A percentile compares a stretch with the other conserved stretches of the same genome.
Evolutionary conservation across 2,329 filamentous ascomycete species (phyloP).

Genomic region (Clarireedia paspali): DNA sequence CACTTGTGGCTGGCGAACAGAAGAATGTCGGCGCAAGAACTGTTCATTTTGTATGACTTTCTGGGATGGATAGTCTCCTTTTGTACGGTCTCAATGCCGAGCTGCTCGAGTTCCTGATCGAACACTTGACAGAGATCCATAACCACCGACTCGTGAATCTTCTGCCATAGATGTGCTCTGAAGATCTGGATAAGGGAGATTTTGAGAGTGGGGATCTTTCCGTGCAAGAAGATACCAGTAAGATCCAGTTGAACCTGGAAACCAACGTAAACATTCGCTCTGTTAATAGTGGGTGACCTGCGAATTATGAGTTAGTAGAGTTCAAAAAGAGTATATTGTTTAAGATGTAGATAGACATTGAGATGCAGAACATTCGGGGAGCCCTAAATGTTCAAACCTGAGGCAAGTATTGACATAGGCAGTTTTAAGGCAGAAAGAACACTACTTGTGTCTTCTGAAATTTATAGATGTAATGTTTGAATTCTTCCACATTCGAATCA

Average conservation of each 20-base stretch:
- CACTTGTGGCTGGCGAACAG: constrained; percentile 98
- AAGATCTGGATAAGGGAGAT: constrained; percentile 99
- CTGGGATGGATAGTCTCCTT: constrained; percentile 98
- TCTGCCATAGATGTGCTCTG: constrained; percentile 99
- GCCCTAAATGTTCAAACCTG: too few relatives aligned
- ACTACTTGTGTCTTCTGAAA: too few relatives aligned
- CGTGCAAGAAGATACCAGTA: constrained; percentile 97
- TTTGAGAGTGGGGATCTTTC: constrained; percentile 96
- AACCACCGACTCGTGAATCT: constrained; percentile 96
- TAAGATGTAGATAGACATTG: too few relatives aligned
- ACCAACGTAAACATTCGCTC: constrained; percentile 96
- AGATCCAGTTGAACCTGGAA: constrained; percentile 98
- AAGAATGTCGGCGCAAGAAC: constrained; percentile 93
- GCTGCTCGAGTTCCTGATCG: constrained; percentile 83
- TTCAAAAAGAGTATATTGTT: too few relatives aligned
- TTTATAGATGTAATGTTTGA: too few relatives aligned
- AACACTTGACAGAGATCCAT: constrained; percentile 99
- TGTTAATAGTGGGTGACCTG: constrained; percentile 65
- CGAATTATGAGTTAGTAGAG: not conserved
- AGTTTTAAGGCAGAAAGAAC: too few relatives aligned
- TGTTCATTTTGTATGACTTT: constrained; percentile 99
- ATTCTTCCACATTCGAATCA: too few relatives aligned
- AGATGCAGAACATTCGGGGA: too few relatives aligned
- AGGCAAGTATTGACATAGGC: too few relatives aligned
- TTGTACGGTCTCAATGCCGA: constrained; percentile 95